Base-by-base conservation (phyloP, 2,329 filamentous ascomycete species). In the Shiraia bambusicola region DNA sequence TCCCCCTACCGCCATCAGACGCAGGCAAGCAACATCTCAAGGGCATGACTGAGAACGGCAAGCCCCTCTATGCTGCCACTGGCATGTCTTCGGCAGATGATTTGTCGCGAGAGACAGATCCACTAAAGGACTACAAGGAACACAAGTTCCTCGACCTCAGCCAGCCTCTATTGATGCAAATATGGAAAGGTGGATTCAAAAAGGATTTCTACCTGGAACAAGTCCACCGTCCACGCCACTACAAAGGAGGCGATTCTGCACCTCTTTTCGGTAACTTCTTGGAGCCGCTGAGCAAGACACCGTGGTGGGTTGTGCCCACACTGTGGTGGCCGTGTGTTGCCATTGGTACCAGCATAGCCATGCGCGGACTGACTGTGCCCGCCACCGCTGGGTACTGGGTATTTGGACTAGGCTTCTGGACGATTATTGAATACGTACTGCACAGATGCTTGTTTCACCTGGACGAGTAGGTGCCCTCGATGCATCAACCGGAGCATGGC, bases 131-230 rank as follows among this genome's bases (percentile, higher is more conserved):
- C 65, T 98, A 86, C 76, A 87, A 88, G 71, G 87, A 79, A 44
- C 85, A 97, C 79, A 94, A 95, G 70, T 98, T 98, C 63, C 78
- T 98, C 47, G 92, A 98, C 63, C 78, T 98, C 42, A 87, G 80
- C 72, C 83, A 79, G 59, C 92, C 93, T 6, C 78, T 98, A 40
- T 78, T 98, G 40, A 77, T 86, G 69, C 93, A 98, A 70, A 81
- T 98, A 29, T 96, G 88, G 86, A 79, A 75, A 52, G 87, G 91
- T 33, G 87, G 86, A 22, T 98, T 97, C 73, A 82, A 75, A 67
- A 98, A 96, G 69, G 82, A 88, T n/a, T 98, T 98, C 66, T 98
- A 98, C 65, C 79, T 98, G 16, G 85, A 96, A 56, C 93, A 98
- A 69, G 88, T 98, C 37, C 93, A 98, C 67, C 85, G 93, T 31